Conservation (phyloP, 2,329 filamentous ascomycete species). For the Talaromyces sp. region DNA sequence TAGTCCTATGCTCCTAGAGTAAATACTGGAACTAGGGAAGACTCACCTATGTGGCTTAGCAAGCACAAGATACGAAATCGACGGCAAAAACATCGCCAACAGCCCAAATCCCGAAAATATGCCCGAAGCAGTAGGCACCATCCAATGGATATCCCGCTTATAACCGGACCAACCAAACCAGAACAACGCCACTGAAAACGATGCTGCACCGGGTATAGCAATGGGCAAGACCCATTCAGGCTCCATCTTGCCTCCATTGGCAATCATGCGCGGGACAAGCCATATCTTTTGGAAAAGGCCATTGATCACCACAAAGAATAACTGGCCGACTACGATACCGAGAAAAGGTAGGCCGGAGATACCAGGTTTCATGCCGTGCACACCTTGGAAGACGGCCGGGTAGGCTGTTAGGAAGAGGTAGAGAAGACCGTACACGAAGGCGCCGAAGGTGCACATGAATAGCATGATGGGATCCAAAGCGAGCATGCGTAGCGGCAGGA, state of each 20-base stretch:
- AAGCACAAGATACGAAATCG: slow-evolving; percentile 22
- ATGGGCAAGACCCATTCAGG: slow-evolving; percentile 53
- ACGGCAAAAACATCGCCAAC: slow-evolving; percentile 55
- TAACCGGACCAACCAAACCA: slow-evolving; percentile 62
- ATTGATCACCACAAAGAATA: slow-evolving; percentile 43
- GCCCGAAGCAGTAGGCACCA: slow-evolving; percentile 58
- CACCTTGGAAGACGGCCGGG: slow-evolving; percentile 46
- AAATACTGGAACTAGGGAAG: background rate
- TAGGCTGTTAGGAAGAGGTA: slow-evolving; percentile 53
- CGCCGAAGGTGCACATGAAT: slow-evolving; percentile 46
- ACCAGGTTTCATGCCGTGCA: slow-evolving; percentile 48
- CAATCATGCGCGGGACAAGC: slow-evolving; percentile 29
- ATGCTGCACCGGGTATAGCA: slow-evolving; percentile 53
- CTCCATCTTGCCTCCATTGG: slow-evolving; percentile 41
- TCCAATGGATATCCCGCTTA: slow-evolving; percentile 47
- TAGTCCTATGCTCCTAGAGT: slow-evolving; percentile 51
- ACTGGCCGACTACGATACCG: slow-evolving; percentile 45
- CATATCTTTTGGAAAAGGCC: slow-evolving; percentile 36
- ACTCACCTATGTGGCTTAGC: slow-evolving; percentile 11
- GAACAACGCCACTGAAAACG: slow-evolving; percentile 55
- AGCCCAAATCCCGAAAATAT: slow-evolving; percentile 60
- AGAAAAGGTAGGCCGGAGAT: slow-evolving; percentile 49
- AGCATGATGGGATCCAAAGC: slow-evolving; percentile 56
- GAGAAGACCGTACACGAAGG: slow-evolving; percentile 47
- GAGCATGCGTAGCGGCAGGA: slow-evolving; percentile 52